These are phyloP conservation scores for Globisporangium mamillatum DNA, from an alignment of 352 stramenopile species.

Conservation along the genomic window DNA sequence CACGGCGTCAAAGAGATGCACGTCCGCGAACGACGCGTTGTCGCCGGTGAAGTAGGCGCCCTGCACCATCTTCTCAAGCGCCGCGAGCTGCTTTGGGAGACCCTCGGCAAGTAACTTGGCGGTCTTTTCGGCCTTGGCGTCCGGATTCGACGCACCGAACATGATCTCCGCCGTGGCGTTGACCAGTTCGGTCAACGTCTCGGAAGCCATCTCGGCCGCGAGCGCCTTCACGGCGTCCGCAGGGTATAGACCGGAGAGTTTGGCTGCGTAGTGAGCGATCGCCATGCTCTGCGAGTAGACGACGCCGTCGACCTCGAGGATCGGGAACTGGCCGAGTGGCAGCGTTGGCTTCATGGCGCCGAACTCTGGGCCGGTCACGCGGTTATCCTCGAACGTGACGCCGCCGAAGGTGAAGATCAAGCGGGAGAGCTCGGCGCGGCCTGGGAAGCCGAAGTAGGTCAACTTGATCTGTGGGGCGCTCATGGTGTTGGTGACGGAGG, in stretches of 20 bases:
- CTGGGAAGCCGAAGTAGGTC: slow-evolving; percentile 43
- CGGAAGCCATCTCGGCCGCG: slow-evolving; percentile 21
- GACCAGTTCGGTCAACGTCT: slow-evolving; percentile 33
- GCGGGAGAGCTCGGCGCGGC: too few species aligned
- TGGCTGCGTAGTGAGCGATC: slow-evolving; percentile 49
- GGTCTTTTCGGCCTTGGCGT: not conserved
- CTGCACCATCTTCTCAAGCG: slow-evolving; percentile 39
- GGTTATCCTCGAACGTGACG: too few species aligned
- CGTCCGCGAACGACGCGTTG: slow-evolving; percentile 31
- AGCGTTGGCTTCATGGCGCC: slow-evolving; percentile 21
- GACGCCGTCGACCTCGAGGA: slow-evolving; percentile 43
- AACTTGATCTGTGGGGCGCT: slow-evolving; percentile 27
- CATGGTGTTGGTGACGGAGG: not conserved
- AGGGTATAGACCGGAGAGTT: slow-evolving; percentile 46
- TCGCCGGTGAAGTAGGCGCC: slow-evolving; percentile 54
- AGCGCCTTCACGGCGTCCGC: slow-evolving; percentile 34
- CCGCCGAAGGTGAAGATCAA: too few species aligned
- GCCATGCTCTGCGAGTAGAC: slow-evolving; percentile 59
- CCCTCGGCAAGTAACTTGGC: slow-evolving; percentile 1
- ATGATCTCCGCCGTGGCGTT: not conserved
- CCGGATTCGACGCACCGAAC: not conserved
- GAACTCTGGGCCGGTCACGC: too few species aligned
- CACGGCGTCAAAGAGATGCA: slow-evolving; percentile 40
- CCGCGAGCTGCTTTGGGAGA: slow-evolving; percentile 18
- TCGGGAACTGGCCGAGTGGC: slow-evolving; percentile 47